Conservation (phyloP, 306 rosid species). For the Comarum palustre region DNA sequence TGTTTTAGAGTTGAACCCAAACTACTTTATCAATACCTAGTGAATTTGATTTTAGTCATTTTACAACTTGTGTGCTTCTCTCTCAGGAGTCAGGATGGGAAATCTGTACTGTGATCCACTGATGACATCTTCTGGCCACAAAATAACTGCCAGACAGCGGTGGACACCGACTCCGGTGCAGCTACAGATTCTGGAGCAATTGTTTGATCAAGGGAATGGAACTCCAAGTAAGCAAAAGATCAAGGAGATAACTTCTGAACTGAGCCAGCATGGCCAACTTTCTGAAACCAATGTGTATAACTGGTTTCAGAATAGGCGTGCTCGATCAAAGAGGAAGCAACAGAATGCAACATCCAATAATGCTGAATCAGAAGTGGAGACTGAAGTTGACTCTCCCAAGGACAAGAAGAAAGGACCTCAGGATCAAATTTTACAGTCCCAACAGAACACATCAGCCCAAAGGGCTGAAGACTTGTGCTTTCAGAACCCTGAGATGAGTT, state of each 20-base stretch:
- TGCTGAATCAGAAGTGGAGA: slow-evolving; percentile 80
- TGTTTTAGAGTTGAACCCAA: no score
- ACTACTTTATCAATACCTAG: no score
- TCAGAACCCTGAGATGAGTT: slow-evolving; percentile 54
- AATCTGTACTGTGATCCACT: slow-evolving; percentile 75
- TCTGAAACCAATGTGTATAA: slow-evolving; percentile 92
- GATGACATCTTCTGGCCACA: slow-evolving; percentile 75
- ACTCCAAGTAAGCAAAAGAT: slow-evolving; percentile 95
- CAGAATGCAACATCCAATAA: slow-evolving; percentile 49
- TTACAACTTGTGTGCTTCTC: slow-evolving; percentile 8
- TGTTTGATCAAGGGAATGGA: slow-evolving; percentile 84
- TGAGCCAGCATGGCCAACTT: slow-evolving; percentile 88
- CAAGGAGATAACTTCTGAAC: slow-evolving; percentile 82
- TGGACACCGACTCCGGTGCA: slow-evolving; percentile 94
- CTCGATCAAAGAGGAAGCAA: slow-evolving; percentile 83
- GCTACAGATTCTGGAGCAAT: slow-evolving; percentile 85
- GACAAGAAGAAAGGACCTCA: slow-evolving; percentile 75
- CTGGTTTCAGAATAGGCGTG: slow-evolving; percentile 98
- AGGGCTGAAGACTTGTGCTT: slow-evolving; percentile 63
- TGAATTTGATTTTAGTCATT: no score
- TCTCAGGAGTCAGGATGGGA: slow-evolving; percentile 77
- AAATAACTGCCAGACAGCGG: slow-evolving; percentile 86
- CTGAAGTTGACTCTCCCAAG: slow-evolving; percentile 80
- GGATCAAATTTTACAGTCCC: slow-evolving; percentile 49
- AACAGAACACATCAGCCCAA: slow-evolving; percentile 36